A percentile compares a stretch with the other conserved stretches of the same genome.
phyloP scores from a whole-genome alignment of 805 yeast species.

The Cyberlindnera misumaiensis region DNA sequence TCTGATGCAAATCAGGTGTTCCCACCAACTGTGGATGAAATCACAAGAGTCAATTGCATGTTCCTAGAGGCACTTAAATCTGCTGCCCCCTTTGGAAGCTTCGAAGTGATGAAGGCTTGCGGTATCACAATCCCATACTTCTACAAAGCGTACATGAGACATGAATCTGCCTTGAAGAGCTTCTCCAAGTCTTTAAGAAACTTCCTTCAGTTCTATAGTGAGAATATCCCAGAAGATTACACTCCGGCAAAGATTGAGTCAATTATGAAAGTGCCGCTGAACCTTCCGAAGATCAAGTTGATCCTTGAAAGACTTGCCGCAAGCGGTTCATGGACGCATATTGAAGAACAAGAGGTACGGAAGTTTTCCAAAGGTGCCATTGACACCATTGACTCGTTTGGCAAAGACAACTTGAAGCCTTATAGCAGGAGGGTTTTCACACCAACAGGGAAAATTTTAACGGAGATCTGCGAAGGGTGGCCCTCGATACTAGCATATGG shows the following conservation, averaged over 20 bases:
- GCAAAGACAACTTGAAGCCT: conserved; percentile 43
- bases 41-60: conserved; percentile 82
- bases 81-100: conserved; percentile 64
- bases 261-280: conserved; percentile 62
- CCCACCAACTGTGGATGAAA: conserved; percentile 94
- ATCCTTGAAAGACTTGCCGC: conserved; percentile 56
- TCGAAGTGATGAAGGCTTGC: conserved; percentile 73
- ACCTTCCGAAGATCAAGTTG: conserved; percentile 63
- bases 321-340: conserved; percentile 38
- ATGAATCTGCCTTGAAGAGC: conserved; percentile 81
- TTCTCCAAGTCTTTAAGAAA: conserved; percentile 42
- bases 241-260: conserved; percentile 50
- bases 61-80: conserved; percentile 65
- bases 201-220: conserved; percentile 33
- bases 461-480: conserved; percentile 83
- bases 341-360: conserved; percentile 20
- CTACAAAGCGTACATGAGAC: conserved; percentile 88
- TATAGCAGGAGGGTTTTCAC: conserved; percentile 71
- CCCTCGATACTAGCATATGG: conserved; percentile 82
- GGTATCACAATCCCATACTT: conserved; percentile 83
- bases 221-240: conserved; percentile 27
- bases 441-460: conserved; percentile 82
- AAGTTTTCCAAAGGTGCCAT: conserved; percentile 46
- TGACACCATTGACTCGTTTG: conserved; percentile 77
- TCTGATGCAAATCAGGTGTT: conserved; percentile 68